These are phyloP conservation scores for Penicillium samsonianum DNA, from an alignment of 495 filamentous ascomycete genomes.

Conservation along the genomic window DNA sequence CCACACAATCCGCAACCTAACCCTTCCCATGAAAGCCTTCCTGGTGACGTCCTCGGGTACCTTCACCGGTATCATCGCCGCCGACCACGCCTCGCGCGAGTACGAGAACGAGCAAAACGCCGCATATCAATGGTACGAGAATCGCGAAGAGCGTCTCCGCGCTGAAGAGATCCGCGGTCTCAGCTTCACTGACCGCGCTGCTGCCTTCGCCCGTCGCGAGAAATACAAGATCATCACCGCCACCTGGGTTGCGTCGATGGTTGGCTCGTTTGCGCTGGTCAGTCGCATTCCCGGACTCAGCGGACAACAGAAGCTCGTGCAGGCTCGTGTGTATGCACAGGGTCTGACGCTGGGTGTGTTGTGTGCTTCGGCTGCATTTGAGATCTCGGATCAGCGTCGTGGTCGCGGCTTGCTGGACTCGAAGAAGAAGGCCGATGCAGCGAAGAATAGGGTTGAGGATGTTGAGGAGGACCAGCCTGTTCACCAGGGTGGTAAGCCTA, in stretches of 20 bases:
- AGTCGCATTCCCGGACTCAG: conserved; percentile 75
- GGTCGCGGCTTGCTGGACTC: conserved; percentile 59
- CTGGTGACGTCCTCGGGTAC: conserved; percentile 80
- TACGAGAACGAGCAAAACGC: conserved; percentile 74
- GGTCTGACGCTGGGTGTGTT: conserved; percentile 88
- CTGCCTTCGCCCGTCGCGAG: conserved; percentile 70
- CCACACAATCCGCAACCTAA: conserved; percentile 73
- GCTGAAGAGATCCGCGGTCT: conserved; percentile 52
- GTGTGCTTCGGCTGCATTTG: conserved; percentile 82
- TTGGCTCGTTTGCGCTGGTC: conserved; percentile 71
- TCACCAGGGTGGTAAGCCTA: conserved; percentile 57
- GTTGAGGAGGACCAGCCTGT: conserved; percentile 64
- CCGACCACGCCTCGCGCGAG: conserved; percentile 73
- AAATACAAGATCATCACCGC: conserved; percentile 86
- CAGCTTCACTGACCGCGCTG: conserved; percentile 53
- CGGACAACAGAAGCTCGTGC: conserved; percentile 86
- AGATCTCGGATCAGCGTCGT: conserved; percentile 77
- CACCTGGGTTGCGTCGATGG: conserved; percentile 84
- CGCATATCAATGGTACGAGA: conserved; percentile 61
- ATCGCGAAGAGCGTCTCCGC: conserved; percentile 57
- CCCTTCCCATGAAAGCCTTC: conserved; percentile 87
- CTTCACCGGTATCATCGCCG: conserved; percentile 80
- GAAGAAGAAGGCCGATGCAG: conserved; percentile 47
- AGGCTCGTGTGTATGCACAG: conserved; percentile 98
- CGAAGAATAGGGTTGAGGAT: not conserved